A percentile compares a stretch with the other conserved stretches of the same genome.
These are phyloP conservation scores for Aspergillus kassunensis DNA, from an alignment of 495 filamentous ascomycete species.

Conservation along the genomic window DNA sequence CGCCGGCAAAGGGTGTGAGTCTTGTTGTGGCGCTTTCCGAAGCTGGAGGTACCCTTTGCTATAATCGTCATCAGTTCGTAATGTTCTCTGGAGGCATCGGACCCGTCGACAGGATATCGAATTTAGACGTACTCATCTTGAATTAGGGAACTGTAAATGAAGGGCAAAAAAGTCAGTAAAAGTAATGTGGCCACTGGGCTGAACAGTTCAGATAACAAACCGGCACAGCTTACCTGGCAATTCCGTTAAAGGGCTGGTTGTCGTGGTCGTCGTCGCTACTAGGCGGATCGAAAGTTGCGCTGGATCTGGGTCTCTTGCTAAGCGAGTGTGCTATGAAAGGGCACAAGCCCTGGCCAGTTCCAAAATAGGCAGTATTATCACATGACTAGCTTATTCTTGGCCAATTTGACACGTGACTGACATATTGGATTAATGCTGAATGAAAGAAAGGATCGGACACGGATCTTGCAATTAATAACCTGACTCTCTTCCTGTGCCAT, in stretches of 20 bases:
- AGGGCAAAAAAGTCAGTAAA: conserved; percentile 15
- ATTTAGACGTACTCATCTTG: conserved; percentile 61
- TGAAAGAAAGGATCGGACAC: too few species aligned
- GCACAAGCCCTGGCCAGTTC: conserved; percentile 30
- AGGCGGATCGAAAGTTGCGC: conserved; percentile 42
- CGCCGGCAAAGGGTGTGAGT: conserved; percentile 98
- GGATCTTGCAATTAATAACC: too few species aligned
- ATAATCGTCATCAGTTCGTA: conserved; percentile 44
- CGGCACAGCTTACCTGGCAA: conserved; percentile 40
- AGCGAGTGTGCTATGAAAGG: conserved; percentile 39
- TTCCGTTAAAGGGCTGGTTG: conserved; percentile 51
- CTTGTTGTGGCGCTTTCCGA: conserved; percentile 99
- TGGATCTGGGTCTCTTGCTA: conserved; percentile 36
- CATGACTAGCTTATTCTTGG: too few species aligned
- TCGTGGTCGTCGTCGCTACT: conserved; percentile 47
- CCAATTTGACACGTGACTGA: too few species aligned
- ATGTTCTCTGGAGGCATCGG: conserved; percentile 23
- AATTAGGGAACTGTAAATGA: conserved; percentile 46
- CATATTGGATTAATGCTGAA: too few species aligned
- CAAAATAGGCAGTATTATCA: conserved; percentile 2
- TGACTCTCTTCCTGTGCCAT: too few species aligned
- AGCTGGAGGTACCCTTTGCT: conserved; percentile 95
- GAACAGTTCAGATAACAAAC: background rate
- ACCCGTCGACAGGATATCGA: conserved; percentile 25
- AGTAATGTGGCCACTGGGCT: background rate